These are phyloP conservation scores for Cordia subcordata DNA, from an alignment of 257 asterid species.

Conservation along the genomic window DNA sequence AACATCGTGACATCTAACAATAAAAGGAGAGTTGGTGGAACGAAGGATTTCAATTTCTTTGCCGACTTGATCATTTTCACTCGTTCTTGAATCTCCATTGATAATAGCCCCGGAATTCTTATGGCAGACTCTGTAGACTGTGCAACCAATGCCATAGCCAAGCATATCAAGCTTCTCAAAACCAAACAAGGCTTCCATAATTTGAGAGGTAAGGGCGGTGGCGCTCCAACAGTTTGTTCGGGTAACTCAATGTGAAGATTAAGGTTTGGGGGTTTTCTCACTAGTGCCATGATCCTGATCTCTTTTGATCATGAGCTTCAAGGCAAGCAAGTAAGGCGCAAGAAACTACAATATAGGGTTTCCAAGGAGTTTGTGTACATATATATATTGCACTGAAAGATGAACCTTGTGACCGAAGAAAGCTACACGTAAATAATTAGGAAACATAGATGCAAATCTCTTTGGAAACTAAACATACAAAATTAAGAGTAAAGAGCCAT, in stretches of 20 bases:
- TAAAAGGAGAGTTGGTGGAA: background rate
- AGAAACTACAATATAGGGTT: too few species aligned
- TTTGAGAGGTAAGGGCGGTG: background rate
- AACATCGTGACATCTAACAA: background rate
- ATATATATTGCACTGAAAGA: too few species aligned
- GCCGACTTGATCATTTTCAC: background rate
- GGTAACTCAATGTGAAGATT: background rate
- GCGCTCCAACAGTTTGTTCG: background rate
- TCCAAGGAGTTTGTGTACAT: too few species aligned
- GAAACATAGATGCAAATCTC: too few species aligned
- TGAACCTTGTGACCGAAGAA: too few species aligned
- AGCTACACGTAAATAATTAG: too few species aligned
- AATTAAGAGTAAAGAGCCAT: too few species aligned
- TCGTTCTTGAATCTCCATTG: background rate
- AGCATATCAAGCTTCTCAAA: conserved; percentile 7
- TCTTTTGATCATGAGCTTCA: too few species aligned
- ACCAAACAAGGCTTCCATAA: background rate
- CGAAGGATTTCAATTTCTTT: conserved; percentile 8
- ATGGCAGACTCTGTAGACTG: conserved; percentile 7
- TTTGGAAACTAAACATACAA: too few species aligned
- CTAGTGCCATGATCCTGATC: background rate
- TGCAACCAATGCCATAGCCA: conserved; percentile 6
- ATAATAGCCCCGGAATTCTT: background rate
- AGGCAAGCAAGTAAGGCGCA: too few species aligned
- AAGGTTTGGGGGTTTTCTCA: background rate